phyloP scores from a whole-genome alignment of 2,329 filamentous ascomycete genomes.

The Colletotrichum sp. region DNA sequence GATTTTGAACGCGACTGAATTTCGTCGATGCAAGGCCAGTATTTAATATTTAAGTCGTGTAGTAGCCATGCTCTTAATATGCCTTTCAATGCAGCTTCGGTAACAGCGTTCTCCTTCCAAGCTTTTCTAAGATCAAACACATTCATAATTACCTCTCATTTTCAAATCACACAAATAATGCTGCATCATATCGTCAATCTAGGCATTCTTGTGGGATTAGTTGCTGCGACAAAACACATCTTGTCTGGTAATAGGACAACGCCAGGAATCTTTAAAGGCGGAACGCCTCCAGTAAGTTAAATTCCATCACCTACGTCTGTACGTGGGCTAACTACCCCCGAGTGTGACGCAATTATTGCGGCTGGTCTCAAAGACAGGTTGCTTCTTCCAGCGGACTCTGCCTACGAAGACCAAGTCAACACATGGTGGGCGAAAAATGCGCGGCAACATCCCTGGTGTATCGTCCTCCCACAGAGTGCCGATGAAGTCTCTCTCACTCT shows the following conservation, averaged over 20 bases:
- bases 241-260: not conserved
- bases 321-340: fast-evolving
- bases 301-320: fast-evolving
- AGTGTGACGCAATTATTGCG: conserved; percentile 16
- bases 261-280: not conserved
- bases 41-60: not conserved
- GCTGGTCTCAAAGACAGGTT: not conserved
- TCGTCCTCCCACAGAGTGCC: conserved; percentile 26
- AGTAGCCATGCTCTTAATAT: not conserved
- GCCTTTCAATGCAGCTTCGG: not conserved
- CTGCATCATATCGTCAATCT: not conserved
- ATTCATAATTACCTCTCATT: fast-evolving
- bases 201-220: not conserved
- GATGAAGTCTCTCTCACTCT: conserved; percentile 27
- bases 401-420: conserved; percentile 9
- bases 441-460: conserved; percentile 27
- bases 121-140: fast-evolving
- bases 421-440: conserved; percentile 21
- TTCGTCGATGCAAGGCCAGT: fast-evolving
- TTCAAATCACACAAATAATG: not conserved
- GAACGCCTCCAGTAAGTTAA: not conserved
- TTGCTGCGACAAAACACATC: not conserved
- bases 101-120: not conserved
- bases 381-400: not conserved
- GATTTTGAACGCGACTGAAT: fast-evolving